Conservation (phyloP, 306 rosid genomes). For the Sphenostylis stenocarpa region DNA sequence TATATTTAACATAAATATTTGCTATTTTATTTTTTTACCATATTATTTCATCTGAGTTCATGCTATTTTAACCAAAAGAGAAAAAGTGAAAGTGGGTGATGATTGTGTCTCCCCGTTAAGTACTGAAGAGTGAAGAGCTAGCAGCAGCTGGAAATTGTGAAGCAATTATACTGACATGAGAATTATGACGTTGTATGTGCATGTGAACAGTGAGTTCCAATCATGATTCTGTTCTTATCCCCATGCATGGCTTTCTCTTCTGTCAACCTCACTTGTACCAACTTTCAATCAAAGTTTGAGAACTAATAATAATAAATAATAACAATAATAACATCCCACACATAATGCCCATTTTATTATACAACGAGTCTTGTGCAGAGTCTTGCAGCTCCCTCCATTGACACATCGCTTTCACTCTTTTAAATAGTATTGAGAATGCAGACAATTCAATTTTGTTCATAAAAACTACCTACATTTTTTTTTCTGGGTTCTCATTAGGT, state of each 20-base stretch:
- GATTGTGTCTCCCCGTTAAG: constrained; percentile 17
- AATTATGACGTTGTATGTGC: constrained; percentile 37
- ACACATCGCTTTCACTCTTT: constrained; percentile 39
- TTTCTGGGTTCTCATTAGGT: not conserved
- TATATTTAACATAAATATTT: not conserved
- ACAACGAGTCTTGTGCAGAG: constrained; percentile 41
- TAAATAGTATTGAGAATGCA: constrained; percentile 4
- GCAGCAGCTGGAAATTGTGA: constrained; percentile 16
- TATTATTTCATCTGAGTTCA: not conserved
- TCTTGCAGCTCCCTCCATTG: constrained; percentile 24
- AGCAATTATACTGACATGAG: constrained; percentile 9
- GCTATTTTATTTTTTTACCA: not conserved
- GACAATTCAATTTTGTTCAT: constrained; percentile 2
- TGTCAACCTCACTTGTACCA: constrained; percentile 46
- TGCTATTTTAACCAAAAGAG: not conserved
- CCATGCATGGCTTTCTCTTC: constrained; percentile 45
- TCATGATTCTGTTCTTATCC: constrained; percentile 45
- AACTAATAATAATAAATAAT: not conserved
- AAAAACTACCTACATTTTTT: not conserved
- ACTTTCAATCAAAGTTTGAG: constrained; percentile 16
- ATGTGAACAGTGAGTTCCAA: constrained; percentile 67
- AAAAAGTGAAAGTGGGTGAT: constrained; percentile 23
- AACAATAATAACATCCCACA: constrained; percentile 17
- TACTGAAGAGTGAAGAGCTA: constrained; percentile 7
- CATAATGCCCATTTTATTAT: constrained; percentile 28